Conservation (phyloP, 1,284 basidiomycete genomes). For the Naganishia liquefaciens region DNA sequence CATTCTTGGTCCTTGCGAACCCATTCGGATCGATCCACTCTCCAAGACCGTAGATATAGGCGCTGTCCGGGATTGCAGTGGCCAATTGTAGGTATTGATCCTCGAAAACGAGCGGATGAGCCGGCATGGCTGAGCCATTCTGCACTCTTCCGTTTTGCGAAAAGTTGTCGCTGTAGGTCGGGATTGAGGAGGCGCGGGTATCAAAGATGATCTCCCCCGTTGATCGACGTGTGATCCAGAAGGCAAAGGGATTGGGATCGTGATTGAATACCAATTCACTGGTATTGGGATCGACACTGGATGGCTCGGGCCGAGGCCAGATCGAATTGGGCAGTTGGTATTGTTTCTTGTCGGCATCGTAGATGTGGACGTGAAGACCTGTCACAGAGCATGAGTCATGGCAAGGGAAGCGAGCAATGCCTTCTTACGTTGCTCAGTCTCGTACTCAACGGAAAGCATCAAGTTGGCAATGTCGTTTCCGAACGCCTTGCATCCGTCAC, state of each 20-base stretch:
- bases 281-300: constrained; percentile 43
- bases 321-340: constrained; percentile 71
- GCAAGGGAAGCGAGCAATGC: neutral
- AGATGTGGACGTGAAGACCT: constrained; percentile 70
- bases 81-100: constrained; percentile 72
- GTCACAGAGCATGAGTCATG: neutral
- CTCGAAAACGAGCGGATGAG: constrained; percentile 71
- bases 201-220: constrained; percentile 67
- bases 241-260: constrained; percentile 66
- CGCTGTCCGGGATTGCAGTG: constrained; percentile 48
- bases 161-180: constrained; percentile 56
- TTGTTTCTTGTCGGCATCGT: constrained; percentile 61
- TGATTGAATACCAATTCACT: constrained; percentile 63
- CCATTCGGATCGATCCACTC: constrained; percentile 53
- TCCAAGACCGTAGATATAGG: constrained; percentile 76
- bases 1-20: constrained; percentile 14
- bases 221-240: constrained; percentile 72
- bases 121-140: constrained; percentile 60
- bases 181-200: constrained; percentile 63
- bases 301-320: constrained; percentile 60
- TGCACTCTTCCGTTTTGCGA: constrained; percentile 41
- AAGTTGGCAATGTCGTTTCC: constrained; percentile 66
- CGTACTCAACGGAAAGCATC: constrained; percentile 56
- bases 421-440: constrained; percentile 36
- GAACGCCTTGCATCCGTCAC: constrained; percentile 68